These are phyloP conservation scores for Tirmania nivea DNA, from an alignment of 495 filamentous ascomycete genomes.

Conservation along the genomic window DNA sequence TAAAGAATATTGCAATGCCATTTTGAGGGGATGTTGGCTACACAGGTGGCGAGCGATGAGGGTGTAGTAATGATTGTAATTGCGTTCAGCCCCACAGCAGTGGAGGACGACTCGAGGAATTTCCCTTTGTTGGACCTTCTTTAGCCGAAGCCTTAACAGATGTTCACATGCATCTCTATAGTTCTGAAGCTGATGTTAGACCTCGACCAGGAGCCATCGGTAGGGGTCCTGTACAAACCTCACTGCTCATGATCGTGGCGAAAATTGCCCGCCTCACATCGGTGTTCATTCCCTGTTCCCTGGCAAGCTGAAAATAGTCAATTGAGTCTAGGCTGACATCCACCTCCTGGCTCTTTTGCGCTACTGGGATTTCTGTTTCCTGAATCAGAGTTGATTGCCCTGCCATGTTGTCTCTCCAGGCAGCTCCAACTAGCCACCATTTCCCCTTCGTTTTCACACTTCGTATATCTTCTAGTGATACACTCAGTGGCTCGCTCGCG, in stretches of 20 bases:
- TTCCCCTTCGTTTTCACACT: constrained; percentile 72
- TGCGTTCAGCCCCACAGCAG: constrained; percentile 60
- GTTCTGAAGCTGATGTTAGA: constrained; percentile 24
- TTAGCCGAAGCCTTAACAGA: constrained; percentile 61
- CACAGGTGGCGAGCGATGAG: constrained; percentile 59
- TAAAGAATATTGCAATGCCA: constrained; percentile 64
- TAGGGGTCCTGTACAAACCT: constrained; percentile 1
- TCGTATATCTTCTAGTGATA: constrained; percentile 58
- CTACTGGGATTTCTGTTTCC: constrained; percentile 16
- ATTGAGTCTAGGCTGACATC: constrained; percentile 31
- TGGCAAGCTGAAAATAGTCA: constrained; percentile 54
- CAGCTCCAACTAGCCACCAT: constrained; percentile 95
- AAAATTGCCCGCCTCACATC: constrained; percentile 84
- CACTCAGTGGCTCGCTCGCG: constrained; percentile 58
- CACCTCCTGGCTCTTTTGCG: constrained; percentile 6
- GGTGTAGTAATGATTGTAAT: constrained; percentile 85
- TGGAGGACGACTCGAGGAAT: constrained; percentile 74
- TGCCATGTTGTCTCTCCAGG: constrained; percentile 39
- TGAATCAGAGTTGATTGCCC: constrained; percentile 8
- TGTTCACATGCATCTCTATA: constrained; percentile 61
- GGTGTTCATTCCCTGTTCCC: constrained; percentile 82
- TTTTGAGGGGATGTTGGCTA: constrained; percentile 41
- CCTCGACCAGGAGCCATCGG: too few relatives aligned
- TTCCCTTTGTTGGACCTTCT: constrained; percentile 65
- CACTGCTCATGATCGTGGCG: constrained; percentile 67